Conservation (phyloP, 176 grass and related monocot species). For the Aegilops tauschii region DNA sequence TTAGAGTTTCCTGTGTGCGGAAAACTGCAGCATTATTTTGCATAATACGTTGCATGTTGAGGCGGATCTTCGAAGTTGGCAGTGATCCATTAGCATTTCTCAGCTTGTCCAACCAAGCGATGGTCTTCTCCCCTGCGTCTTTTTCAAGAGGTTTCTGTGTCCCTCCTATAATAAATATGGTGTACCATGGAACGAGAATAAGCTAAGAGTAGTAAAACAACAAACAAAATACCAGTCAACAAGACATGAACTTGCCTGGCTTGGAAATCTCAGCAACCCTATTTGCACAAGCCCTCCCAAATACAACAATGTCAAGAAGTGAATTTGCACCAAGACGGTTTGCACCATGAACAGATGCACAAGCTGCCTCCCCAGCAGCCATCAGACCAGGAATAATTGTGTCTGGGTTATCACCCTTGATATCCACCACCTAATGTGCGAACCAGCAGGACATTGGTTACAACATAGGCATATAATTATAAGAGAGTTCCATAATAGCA, state of each 20-base stretch:
- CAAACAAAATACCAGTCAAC: neutral
- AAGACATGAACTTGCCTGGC: slow-evolving; percentile 44
- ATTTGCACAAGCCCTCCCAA: slow-evolving; percentile 83
- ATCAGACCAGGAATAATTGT: slow-evolving; percentile 58
- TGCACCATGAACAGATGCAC: slow-evolving; percentile 84
- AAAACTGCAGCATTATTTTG: slow-evolving; percentile 84
- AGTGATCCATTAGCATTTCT: slow-evolving; percentile 62
- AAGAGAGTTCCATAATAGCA: neutral
- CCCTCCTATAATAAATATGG: slow-evolving; percentile 34
- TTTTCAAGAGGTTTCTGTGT: slow-evolving; percentile 59
- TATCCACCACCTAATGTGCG: slow-evolving; percentile 61
- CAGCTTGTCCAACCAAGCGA: slow-evolving; percentile 67
- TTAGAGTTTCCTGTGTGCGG: slow-evolving; percentile 70
- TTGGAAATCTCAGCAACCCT: slow-evolving; percentile 68
- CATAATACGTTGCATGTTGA: slow-evolving; percentile 85
- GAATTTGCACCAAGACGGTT: slow-evolving; percentile 80
- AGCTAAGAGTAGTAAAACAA: neutral
- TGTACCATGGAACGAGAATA: slow-evolving; percentile 16
- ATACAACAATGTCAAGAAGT: slow-evolving; percentile 81
- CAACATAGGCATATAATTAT: neutral
- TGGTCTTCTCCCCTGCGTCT: slow-evolving; percentile 60
- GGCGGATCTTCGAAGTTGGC: slow-evolving; percentile 61
- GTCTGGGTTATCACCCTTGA: slow-evolving; percentile 59
- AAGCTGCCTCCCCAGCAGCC: slow-evolving; percentile 78
- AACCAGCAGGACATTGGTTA: slow-evolving; percentile 1